phyloP scores from a whole-genome alignment of 1,284 basidiomycete genomes.

The Ceratobasidium sp. region DNA sequence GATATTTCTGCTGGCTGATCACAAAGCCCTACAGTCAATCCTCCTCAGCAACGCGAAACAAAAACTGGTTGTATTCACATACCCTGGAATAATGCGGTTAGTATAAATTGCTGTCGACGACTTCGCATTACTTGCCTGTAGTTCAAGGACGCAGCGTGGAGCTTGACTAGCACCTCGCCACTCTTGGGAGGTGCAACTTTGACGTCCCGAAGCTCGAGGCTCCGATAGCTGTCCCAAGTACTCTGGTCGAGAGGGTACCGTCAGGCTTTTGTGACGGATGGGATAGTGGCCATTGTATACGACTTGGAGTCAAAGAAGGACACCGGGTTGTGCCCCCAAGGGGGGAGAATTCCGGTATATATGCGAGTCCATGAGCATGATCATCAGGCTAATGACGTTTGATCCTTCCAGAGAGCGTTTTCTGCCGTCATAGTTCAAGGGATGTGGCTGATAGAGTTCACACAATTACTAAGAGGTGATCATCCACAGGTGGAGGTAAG shows the following conservation, averaged over 20 bases:
- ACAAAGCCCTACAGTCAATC: not conserved
- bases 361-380: too few relatives aligned
- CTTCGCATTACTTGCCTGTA: not conserved
- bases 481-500: too few relatives aligned
- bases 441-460: too few relatives aligned
- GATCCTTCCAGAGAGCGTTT: too few relatives aligned
- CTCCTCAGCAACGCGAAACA: not conserved
- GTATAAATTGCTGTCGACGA: not conserved
- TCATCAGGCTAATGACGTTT: too few relatives aligned
- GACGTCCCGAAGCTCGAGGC: slow-evolving; percentile 26
- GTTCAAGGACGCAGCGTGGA: slow-evolving; percentile 25
- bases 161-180: slow-evolving; percentile 17
- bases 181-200: not conserved
- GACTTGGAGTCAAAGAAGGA: too few relatives aligned
- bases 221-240: slow-evolving; percentile 17
- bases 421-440: too few relatives aligned
- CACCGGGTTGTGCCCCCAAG: too few relatives aligned
- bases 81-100: not conserved
- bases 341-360: too few relatives aligned
- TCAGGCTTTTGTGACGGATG: slow-evolving; percentile 13
- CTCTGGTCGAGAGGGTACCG: slow-evolving; percentile 10
- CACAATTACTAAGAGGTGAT: too few relatives aligned
- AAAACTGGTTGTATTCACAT: not conserved
- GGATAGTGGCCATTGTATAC: not conserved
- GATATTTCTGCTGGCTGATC: slow-evolving; percentile 6